Base-by-base conservation (phyloP, 2,329 filamentous ascomycete genomes). In the Aureobasidium lini region DNA sequence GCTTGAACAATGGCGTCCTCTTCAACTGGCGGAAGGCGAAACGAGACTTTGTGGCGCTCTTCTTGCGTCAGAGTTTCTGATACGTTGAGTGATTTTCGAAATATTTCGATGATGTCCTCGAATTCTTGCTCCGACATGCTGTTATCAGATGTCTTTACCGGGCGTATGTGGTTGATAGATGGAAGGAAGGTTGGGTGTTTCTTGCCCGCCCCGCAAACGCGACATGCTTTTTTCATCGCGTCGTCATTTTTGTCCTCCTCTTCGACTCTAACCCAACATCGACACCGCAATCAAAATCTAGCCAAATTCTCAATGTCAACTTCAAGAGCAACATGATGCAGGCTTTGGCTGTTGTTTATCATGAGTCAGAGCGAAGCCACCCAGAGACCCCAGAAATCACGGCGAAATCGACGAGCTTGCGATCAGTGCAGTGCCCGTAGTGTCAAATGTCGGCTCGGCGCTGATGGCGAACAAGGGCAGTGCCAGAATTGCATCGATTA, bases 401-500 rank as follows among this genome's bases (percentile, higher is more conserved):
- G 64, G 29, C 63, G 65, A 9, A 64, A 62, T 47, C 57, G 61
- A 10, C 54, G 61, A 40, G 65, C 65, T 29, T 66, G 65, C 65
- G 78, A 80, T 66, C 77, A 75, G 66, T 80, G 78, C 66, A 75
- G 79, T 64, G 65, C 69, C 60, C 70, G 75, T 54, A 75, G 73
- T 63, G 75, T 76, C 52, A 63, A 63, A 56, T 67, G 70, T 43
- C 78, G 77, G 64, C 73, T 76, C 23, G 23, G 23, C 62, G 79
- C 75, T 34, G 77, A 74, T 62, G 65, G 74, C 56, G 71, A 75
- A 43, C 72, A 73, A 9, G 66, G 66, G 9, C 73, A 73, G 56
- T 80, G 79, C 65, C 75, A 79, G 66, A 81, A 78, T 48, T 80
- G 78, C 67, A 67, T 70, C 18, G 76, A 81, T 62, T 81, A 79